Base-by-base conservation (phyloP, 2,329 filamentous ascomycete genomes). In the Calonectria henricotiae region DNA sequence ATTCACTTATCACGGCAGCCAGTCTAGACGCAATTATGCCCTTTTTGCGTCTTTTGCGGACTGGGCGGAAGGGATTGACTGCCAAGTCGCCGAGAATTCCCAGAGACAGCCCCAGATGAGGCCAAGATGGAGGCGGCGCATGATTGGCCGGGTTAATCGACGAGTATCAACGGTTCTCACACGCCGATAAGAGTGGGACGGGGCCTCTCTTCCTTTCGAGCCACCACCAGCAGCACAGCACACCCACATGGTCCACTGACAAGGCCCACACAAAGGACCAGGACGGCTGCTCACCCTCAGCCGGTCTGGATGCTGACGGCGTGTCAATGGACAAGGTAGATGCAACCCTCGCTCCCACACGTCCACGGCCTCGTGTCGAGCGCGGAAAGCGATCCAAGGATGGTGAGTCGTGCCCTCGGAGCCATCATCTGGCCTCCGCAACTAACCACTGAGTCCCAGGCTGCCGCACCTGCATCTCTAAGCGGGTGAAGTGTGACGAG, bases 131-230 rank as follows among this genome's bases (percentile, higher is more conserved):
- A 1, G 7, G 15, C 5, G 25, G 11, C 13, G 13, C 23, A 17
- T 70, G 68, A 70, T 70, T 70, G 39, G 68, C 12, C 68, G 64
- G 60, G 64, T 68, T 70, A 70, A 70, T 70, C 68, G 65, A 70
- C 65, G 60, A 51, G 68, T 27, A 43, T 58, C 61, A 41, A 13
- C 43, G n/a, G 20, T 1, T 49, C 43, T 13, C 41, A 32, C 32
- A 30, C 23, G 11, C 32, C 44, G 61, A 63, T 63, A 63, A 63
- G 61, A 49, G 44, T 49, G 61, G 44, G 44, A 63, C 49, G 49
- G 17, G 32, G 49, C 25, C 55, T 30, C 55, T 61, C 39, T 44
- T 30, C 37, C 55, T 15, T 44, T 27, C 20, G 30, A 30, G n/a
- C 51, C 20, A 58, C 51, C 13, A 51, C 27, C 27, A 30, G 27